Evolutionary conservation across 345 rosid species (phyloP).

Genomic region (Crucihimalaya himalaica): DNA sequence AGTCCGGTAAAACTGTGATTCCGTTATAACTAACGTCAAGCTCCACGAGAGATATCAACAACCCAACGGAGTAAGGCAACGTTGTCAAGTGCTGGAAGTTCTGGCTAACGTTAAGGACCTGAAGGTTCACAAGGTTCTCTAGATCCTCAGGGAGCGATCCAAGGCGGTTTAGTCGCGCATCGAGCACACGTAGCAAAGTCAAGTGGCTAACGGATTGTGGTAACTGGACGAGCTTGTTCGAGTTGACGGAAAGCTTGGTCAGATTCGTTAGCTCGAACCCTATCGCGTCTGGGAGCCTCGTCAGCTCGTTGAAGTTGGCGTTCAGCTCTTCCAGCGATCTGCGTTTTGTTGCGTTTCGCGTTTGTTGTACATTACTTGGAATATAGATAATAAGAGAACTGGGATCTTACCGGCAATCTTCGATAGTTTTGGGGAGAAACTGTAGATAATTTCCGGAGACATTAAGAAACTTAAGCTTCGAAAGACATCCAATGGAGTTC

Average conservation of each 20-base stretch:
- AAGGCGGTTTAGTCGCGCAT: constrained; percentile 74
- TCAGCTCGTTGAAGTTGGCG: constrained; percentile 83
- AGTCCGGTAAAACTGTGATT: constrained; percentile 57
- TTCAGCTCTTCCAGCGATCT: constrained; percentile 81
- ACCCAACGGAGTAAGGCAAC: constrained; percentile 76
- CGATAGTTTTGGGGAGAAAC: constrained; percentile 64
- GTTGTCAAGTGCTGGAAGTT: constrained; percentile 69
- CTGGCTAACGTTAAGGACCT: constrained; percentile 76
- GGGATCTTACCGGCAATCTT: constrained; percentile 70
- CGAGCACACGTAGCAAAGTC: constrained; percentile 56
- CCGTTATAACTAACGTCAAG: constrained; percentile 77
- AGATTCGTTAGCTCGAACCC: constrained; percentile 68
- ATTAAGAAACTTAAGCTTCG: constrained; percentile 75
- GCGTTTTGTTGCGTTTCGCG: constrained; percentile 22
- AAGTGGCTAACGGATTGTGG: constrained; percentile 67
- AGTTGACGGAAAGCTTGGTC: constrained; percentile 65
- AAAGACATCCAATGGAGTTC: constrained; percentile 78
- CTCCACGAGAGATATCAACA: constrained; percentile 71
- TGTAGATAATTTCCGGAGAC: constrained; percentile 73
- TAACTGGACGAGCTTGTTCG: constrained; percentile 65
- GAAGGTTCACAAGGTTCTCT: constrained; percentile 67
- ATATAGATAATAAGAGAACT: not conserved
- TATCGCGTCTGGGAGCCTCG: constrained; percentile 59
- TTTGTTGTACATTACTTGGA: constrained; percentile 8
- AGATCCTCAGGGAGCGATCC: constrained; percentile 67